phyloP scores from a whole-genome alignment of 225 moss, liverwort and hornwort genomes.

The Antitrichia curtipendula region DNA sequence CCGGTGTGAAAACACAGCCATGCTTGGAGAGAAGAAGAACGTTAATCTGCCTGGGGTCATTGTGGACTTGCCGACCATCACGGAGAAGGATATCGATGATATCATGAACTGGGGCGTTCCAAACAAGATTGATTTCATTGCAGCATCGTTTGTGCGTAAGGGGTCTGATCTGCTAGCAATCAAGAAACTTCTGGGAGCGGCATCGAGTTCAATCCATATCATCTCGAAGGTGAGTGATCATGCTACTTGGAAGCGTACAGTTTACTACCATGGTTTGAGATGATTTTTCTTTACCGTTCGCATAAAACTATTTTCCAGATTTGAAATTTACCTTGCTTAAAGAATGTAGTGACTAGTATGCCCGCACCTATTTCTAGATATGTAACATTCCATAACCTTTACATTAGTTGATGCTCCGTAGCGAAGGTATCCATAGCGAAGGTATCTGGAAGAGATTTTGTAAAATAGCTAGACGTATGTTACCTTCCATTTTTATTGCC shows the following conservation, averaged over 20 bases:
- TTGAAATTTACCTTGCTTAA: not conserved
- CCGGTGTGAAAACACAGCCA: slow-evolving; percentile 65
- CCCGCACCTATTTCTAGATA: not conserved
- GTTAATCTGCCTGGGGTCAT: slow-evolving; percentile 79
- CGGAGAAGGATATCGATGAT: slow-evolving; percentile 79
- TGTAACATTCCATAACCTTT: not conserved
- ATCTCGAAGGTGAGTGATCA: slow-evolving; percentile 56
- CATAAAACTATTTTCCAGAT: not conserved
- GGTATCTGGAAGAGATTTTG: not conserved
- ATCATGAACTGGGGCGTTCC: slow-evolving; percentile 72
- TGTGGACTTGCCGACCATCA: slow-evolving; percentile 80
- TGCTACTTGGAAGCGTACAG: not conserved
- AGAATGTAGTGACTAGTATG: not conserved
- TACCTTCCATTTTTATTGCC: not conserved
- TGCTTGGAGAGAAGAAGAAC: slow-evolving; percentile 88
- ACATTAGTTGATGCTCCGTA: not conserved
- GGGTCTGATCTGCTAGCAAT: slow-evolving; percentile 53
- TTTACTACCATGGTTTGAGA: not conserved
- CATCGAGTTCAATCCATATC: slow-evolving; percentile 50
- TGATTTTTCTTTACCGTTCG: not conserved
- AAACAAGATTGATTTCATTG: slow-evolving; percentile 81
- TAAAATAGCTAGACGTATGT: not conserved
- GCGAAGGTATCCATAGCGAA: not conserved
- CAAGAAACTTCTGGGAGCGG: slow-evolving; percentile 53
- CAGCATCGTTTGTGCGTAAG: slow-evolving; percentile 85